Conservation (phyloP, 192 early-diverging fungal species). For the Coemansia sp. region DNA sequence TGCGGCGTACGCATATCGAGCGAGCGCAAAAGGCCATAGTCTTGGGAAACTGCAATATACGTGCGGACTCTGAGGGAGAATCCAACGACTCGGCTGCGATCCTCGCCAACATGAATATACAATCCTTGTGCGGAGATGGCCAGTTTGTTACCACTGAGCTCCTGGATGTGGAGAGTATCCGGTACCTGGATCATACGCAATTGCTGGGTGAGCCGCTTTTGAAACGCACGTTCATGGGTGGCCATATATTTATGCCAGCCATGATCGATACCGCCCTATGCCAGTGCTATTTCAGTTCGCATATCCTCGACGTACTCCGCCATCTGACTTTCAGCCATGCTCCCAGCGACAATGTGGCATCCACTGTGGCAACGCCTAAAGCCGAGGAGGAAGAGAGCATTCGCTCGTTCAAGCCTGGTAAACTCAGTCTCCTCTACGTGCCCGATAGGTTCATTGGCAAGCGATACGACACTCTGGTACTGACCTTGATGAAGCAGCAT, state of each 20-base stretch:
- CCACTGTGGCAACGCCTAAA: slow-evolving; percentile 10
- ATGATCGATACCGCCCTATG: slow-evolving; percentile 51
- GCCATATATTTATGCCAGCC: slow-evolving; percentile 50
- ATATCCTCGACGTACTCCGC: slow-evolving; percentile 46
- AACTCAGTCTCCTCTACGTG: slow-evolving; percentile 34
- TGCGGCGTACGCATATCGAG: slow-evolving; percentile 40
- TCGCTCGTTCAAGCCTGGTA: slow-evolving; percentile 13
- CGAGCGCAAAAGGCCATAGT: slow-evolving; percentile 48
- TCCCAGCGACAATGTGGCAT: not conserved
- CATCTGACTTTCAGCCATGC: slow-evolving; percentile 51
- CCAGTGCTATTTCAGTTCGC: slow-evolving; percentile 57
- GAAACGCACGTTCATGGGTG: slow-evolving; percentile 54
- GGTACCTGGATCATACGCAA: slow-evolving; percentile 52
- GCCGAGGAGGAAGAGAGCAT: slow-evolving; percentile 17
- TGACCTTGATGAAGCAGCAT: slow-evolving; percentile 52
- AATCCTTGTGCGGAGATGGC: slow-evolving; percentile 26
- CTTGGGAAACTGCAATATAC: slow-evolving; percentile 25
- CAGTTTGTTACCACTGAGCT: slow-evolving; percentile 51
- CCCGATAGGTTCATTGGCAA: slow-evolving; percentile 32
- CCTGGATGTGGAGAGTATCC: slow-evolving; percentile 39
- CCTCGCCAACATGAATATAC: slow-evolving; percentile 54
- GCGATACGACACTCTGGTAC: slow-evolving; percentile 42
- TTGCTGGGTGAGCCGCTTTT: slow-evolving; percentile 48
- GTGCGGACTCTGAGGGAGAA: not conserved
- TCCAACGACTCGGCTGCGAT: slow-evolving; percentile 46